Base-by-base conservation (phyloP, 768 basidiomycete genomes). In the Pleurotus eryngii region DNA sequence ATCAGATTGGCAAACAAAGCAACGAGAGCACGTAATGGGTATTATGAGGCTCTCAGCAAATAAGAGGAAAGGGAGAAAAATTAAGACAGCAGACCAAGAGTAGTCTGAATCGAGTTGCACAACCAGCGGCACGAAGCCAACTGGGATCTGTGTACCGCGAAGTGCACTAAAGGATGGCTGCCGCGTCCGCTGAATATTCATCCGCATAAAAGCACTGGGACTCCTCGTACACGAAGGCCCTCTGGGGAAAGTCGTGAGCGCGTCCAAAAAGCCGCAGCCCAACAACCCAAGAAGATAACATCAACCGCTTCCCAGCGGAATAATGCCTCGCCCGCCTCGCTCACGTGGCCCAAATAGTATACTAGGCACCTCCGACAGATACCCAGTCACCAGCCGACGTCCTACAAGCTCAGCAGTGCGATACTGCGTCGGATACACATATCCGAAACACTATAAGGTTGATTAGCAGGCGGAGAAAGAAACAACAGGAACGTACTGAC, bases 41-140 rank as follows among this genome's bases (percentile, higher is more conserved):
- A n/a, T n/a, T n/a, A n/a, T n/a, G n/a, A n/a, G n/a, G n/a, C 30
- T 48, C 49, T 50, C 49, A 17, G 27, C 49, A 30, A 50, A 50
- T 35, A 30, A 50, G 51, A 40, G 22, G 15, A 22, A 53, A 11
- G 62, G 57, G n/a, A 48, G 62, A 68, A 70, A 74, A 73, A 68
- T 65, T 68, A 54, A 61, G 64, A 68, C 74, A 70, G 77, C 81
- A 83, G 82, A 75, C 75, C 72, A 73, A 84, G 82, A 85, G 79
- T 83, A 85, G 82, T 84, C 83, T 83, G 83, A 84, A 83, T 85
- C 79, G 80, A 84, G 82, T 81, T 81, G 67, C 75, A 69, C 68
- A 63, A 59, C 59, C 62, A 60, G 45, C 17, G 39, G 43, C 39
- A 58, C 60, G 49, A 60, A 60, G 14, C 59, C 42, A 5, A 50